Evolutionary conservation across 306 rosid species (phyloP), one percentile per base, ranked within the genome.

Genomic region (Lupinus albus): DNA sequence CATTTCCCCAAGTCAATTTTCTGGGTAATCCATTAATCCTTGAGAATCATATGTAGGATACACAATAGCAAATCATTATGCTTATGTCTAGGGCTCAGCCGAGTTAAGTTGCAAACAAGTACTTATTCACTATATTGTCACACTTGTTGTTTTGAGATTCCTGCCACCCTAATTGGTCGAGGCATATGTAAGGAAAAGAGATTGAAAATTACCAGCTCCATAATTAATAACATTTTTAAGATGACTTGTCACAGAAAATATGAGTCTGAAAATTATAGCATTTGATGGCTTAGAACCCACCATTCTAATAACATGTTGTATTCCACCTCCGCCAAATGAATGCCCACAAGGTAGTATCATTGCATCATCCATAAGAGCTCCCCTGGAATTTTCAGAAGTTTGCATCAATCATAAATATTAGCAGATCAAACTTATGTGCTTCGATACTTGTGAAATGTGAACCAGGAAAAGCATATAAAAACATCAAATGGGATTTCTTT

Each of bases 291-390:
- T 81, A 80, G 74, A 84, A 82, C 97, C 88, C 93, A 94, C 99
- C 91, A 83, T 76, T 81, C 91, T 85, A 76, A 83, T 71, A 78
- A 91, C 96, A 33, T 85, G 96, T 61, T 86, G 88, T 78, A 91
- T 84, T 75, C 99, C 99, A 58, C 88, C 86, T 44, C 95, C 80
- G 33, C 99, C 89, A 53, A 90, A 94, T 58, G 99, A 94, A 84
- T 94, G 99, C n/a, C 99, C 99, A 63, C 99, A 94, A 42, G 99
- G 91, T 76, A 94, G 78, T 86, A 94, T 94, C 96, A 94, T 81
- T 8, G 99, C 99, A 56, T 94, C 99, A 42, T 94, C 95, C 99
- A 94, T 94, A 20, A 94, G 95, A 70, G 86, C 79, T 47, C 97
- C 92, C 73, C 99, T 94, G 84, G 48, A 25, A 82, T 73, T 77